phyloP scores from a whole-genome alignment of 2,329 filamentous ascomycete genomes.

The Penicillium occitanis region DNA sequence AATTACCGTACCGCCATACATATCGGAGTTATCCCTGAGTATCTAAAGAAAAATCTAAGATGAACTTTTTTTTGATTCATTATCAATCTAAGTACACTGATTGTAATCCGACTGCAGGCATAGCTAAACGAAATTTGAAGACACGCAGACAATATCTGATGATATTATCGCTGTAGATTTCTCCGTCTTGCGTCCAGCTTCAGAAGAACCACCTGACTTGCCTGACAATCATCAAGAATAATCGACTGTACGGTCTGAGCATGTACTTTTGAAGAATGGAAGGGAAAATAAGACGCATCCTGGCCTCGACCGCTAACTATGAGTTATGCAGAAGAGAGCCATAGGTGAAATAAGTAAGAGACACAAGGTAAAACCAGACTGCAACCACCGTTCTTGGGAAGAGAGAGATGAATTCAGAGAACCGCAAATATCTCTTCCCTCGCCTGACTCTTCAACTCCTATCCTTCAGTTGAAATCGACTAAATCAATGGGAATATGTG shows the following conservation, averaged over 20 bases:
- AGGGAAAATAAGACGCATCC: background rate
- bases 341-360: background rate
- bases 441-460: background rate
- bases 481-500: background rate
- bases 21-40: background rate
- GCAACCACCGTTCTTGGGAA: background rate
- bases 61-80: conserved; percentile 1
- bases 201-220: background rate
- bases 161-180: background rate
- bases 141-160: background rate
- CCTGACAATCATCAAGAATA: background rate
- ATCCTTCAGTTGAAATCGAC: no score
- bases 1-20: background rate
- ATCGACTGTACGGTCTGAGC: background rate
- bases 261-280: conserved; percentile 5
- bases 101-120: background rate
- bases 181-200: background rate
- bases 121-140: background rate
- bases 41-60: background rate
- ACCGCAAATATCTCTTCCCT: background rate
- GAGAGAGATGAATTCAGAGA: background rate
- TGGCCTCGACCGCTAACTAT: background rate
- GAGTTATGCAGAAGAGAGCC: background rate
- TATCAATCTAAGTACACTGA: conserved; percentile 1
- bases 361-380: background rate